Base-by-base conservation (phyloP, 495 filamentous ascomycete genomes). In the Trypethelium eluteriae region DNA sequence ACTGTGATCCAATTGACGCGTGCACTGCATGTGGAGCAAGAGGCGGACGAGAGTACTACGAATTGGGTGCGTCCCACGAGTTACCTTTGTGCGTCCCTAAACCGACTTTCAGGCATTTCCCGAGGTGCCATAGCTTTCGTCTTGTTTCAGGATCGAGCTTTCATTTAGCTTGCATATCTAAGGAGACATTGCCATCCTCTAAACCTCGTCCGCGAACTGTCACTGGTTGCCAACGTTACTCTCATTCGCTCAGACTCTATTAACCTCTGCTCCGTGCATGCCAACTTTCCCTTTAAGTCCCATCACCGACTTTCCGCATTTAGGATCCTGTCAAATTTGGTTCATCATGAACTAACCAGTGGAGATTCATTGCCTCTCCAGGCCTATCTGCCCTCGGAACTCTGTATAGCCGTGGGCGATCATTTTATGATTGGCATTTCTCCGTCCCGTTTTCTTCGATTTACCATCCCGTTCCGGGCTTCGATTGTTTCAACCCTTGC, bases 181-280 rank as follows among this genome's bases (percentile, higher is more conserved):
- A 59, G 36, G 36, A 35, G 53, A 36, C 32, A 59, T 59, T 59
- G 53, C 53, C 53, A 59, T 59, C 53, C 25, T 59, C 32, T 36
- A 59, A 10, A 59, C 3, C 25, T 32, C 53, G 7, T 3, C 11
- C 14, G 7, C 14, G 36, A 36, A 34, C 14, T 18, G 18, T 59
- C 32, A 59, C 53, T 59, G 53, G 53, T 36, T 14, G 14, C 25
- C 53, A 18, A 59, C 25, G 25, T 59, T 36, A 14, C 5, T 36
- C 53, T 36, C 7, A 59, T 36, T 59, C 53, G 53, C 53, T 59
- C 53, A 59, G 32, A 14, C 53, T 59, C 10, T 32, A 59, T 59
- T 59, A 59, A 59, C 25, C 18, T 59, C 53, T 34, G 53, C 53
- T 2, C 53, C 53, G 53, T 59, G 53, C 53, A 1, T 59, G 11